Conservation (phyloP, 1,139 yeast species). For the Protomyces inundatus region DNA sequence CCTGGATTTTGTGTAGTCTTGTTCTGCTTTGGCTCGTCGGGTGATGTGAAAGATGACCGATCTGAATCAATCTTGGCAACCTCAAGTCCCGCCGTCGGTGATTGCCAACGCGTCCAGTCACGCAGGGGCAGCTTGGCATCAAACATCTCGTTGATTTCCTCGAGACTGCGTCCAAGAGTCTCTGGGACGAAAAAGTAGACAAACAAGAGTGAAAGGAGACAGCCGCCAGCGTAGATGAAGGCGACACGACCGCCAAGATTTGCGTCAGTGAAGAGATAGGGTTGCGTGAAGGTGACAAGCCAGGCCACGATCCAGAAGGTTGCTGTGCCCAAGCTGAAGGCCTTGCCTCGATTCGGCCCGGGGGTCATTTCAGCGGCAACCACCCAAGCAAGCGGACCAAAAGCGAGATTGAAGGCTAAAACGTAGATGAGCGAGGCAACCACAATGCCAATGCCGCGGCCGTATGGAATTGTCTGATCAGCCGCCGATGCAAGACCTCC, state of each 20-base stretch:
- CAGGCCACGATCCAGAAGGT: conserved; percentile 40
- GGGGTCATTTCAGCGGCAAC: conserved; percentile 73
- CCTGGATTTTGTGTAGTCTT: not conserved
- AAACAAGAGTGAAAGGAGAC: conserved; percentile 45
- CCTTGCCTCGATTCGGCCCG: conserved; percentile 49
- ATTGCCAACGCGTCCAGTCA: conserved; percentile 12
- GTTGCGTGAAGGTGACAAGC: conserved; percentile 46
- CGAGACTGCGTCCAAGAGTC: conserved; percentile 66
- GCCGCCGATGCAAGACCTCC: conserved; percentile 40
- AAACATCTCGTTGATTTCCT: conserved; percentile 59
- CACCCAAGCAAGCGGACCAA: conserved; percentile 83
- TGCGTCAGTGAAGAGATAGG: conserved; percentile 48
- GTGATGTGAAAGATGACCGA: not conserved
- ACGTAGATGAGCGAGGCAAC: conserved; percentile 72
- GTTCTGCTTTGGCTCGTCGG: not conserved
- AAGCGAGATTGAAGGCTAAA: conserved; percentile 75
- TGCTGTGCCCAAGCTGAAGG: conserved; percentile 38
- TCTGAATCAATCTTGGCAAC: not conserved
- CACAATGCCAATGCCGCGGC: conserved; percentile 39
- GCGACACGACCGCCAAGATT: conserved; percentile 44
- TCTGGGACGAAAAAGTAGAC: conserved; percentile 64
- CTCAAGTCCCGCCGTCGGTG: not conserved
- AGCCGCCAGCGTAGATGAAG: conserved; percentile 68
- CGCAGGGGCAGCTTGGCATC: conserved; percentile 11
- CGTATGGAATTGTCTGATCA: conserved; percentile 8